Base-by-base conservation (phyloP, 2,329 filamentous ascomycete genomes). In the Diplodia sapinea region DNA sequence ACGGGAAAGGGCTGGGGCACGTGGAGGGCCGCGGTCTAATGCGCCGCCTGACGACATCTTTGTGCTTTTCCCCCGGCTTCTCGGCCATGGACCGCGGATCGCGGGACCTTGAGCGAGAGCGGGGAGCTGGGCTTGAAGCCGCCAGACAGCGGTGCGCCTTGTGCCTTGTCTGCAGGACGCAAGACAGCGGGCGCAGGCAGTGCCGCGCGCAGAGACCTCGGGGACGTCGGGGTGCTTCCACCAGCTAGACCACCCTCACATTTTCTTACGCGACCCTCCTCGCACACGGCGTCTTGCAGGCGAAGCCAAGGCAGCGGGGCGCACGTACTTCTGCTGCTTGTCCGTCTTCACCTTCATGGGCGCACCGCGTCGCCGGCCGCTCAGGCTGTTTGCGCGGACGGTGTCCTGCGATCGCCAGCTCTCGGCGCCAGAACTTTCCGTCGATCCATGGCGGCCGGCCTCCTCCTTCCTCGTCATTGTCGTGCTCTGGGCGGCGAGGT, bases 331-430 rank as follows among this genome's bases (percentile, higher is more conserved):
- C 71, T 79, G 76, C 69, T 83, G 81, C 72, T 86, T 85, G 74
- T 86, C 83, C 2, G 85, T 88, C 77, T 85, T 86, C 72, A 90
- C 83, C 65, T 83, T 78, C 33, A 79, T 74, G 69, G 77, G 78
- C 15, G 78, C 77, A 68, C 75, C 76, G 71, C 78, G 77, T 66
- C 73, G 72, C 64, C 75, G 73, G 69, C 73, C 68, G 66, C 54
- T 67, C 50, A 69, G 63, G 66, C 68, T 61, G 68, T 65, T 64
- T 20, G 81, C 73, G 79, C 84, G 88, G 71, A 88, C 81, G 49
- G 90, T 93, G 74, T 87, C 85, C 75, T 84, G 85, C 70, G 89
- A 91, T 73, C 86, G 85, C 79, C 85, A 87, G 81, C 88, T 91
- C 74, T 88, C 85, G 74, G 86, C 86, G 81, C 86, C 87, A 71